Evolutionary conservation across 106 monocot genomes (phyloP).

Genomic region (Dioscorea zingiberensis): DNA sequence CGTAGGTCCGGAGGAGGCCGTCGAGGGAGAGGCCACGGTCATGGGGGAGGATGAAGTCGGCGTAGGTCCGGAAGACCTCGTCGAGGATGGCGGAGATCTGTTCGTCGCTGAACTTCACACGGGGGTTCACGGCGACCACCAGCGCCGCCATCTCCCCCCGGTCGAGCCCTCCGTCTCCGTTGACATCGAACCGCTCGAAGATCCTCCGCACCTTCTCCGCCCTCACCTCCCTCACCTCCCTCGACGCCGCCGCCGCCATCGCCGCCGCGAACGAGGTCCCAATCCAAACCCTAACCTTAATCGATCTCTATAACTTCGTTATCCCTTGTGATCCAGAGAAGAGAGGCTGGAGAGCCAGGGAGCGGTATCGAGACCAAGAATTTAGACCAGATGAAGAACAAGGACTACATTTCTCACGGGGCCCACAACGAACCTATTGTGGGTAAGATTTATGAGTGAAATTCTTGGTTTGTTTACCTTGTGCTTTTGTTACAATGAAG

Average conservation of each 20-base stretch:
- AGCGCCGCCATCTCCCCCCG: constrained; percentile 85
- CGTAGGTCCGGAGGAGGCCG: constrained; percentile 62
- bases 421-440: too few relatives aligned
- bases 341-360: background rate
- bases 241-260: background rate
- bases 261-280: background rate
- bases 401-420: too few relatives aligned
- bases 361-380: background rate
- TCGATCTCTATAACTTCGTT: background rate
- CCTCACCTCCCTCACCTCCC: constrained; percentile 18
- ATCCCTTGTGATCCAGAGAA: too few relatives aligned
- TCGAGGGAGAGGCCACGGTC: constrained; percentile 36
- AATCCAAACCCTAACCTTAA: background rate
- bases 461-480: too few relatives aligned
- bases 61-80: constrained; percentile 86
- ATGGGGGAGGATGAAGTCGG: constrained; percentile 31
- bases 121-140: constrained; percentile 84
- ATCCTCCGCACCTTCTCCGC: constrained; percentile 75
- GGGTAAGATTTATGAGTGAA: too few relatives aligned
- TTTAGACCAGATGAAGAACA: too few relatives aligned
- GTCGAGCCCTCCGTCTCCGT: constrained; percentile 77
- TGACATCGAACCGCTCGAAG: constrained; percentile 69
- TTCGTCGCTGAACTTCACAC: constrained; percentile 74
- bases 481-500: too few relatives aligned
- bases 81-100: constrained; percentile 86